Evolutionary conservation across 495 filamentous ascomycete genomes (phyloP), one percentile per base, ranked within the genome.

Genomic region (Penicillium dipodomyicola): DNA sequence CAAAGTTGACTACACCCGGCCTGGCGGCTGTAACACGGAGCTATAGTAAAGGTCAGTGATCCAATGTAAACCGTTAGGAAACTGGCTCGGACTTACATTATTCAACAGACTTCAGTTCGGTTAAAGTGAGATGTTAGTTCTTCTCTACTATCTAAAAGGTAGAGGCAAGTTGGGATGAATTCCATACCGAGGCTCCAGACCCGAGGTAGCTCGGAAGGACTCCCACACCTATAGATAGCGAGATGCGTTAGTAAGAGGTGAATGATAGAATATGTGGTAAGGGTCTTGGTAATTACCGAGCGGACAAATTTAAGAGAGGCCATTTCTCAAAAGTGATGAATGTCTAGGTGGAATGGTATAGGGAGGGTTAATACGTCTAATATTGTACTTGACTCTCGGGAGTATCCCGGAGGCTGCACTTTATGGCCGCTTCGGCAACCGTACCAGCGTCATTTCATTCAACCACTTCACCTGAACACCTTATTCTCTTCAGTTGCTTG

Each of bases 1-100:
- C 90, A 67, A 98, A 96, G 42, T 89, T 84, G 37, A 98, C 93
- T 27, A 76, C 78, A 35, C 92, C 93, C 8, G 87, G 85, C n/a
- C 69, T 72, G 47, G 91, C 93, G 46, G 85, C 79, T 17, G 83
- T 91, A 32, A 97, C 78, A 45, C 84, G 85, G 42, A 98, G 78
- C 88, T 96, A 66, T 42, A 58, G 27, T 35, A 39, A 40, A 37
- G 1, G 58, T 59, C 17, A 59, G 44, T 51, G 32, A 12, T 48
- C 40, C n/a, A n/a, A 47, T 19, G 20, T 12, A 17, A 29, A 29
- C 17, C 4, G 5, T 8, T 37, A 11, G 6, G 14, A 25, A 23
- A 15, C 5, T 0, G 17, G 22, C 54, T 15, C 7, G 14, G 1
- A 27, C 68, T 58, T 61, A 77, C 75, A 67, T 70, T 72, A 40